Conservation (phyloP, 352 stramenopile genomes). For the Phytophthora brassicae region DNA sequence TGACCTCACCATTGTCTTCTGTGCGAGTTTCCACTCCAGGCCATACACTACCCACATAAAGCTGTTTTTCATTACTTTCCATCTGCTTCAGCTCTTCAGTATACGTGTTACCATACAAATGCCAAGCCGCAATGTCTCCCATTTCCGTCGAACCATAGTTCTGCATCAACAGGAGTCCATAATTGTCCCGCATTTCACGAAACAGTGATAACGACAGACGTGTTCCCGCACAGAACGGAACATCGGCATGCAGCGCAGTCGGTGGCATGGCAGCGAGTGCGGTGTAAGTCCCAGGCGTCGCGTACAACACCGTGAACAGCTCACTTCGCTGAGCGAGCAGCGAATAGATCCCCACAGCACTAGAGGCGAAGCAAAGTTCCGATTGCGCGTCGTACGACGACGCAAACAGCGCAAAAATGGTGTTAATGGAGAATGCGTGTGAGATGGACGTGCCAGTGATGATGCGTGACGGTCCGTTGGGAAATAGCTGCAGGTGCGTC, state of each 20-base stretch:
- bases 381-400: slow-evolving; percentile 61
- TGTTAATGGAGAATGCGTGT: slow-evolving; percentile 87
- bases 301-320: slow-evolving; percentile 66
- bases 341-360: slow-evolving; percentile 48
- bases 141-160: slow-evolving; percentile 89
- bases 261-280: slow-evolving; percentile 54
- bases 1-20: slow-evolving; percentile 56
- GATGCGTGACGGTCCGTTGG: slow-evolving; percentile 54
- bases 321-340: slow-evolving; percentile 45
- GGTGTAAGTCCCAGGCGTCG: slow-evolving; percentile 80
- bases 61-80: slow-evolving; percentile 34
- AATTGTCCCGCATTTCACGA: slow-evolving; percentile 48
- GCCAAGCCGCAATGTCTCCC: slow-evolving; percentile 76
- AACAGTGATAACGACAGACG: slow-evolving; percentile 61
- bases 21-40: slow-evolving; percentile 58
- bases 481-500: slow-evolving; percentile 80
- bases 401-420: slow-evolving; percentile 76
- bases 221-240: slow-evolving; percentile 75
- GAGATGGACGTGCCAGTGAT: slow-evolving; percentile 81
- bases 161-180: slow-evolving; percentile 73
- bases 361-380: slow-evolving; percentile 72
- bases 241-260: slow-evolving; percentile 56
- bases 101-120: slow-evolving; percentile 48
- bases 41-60: slow-evolving; percentile 75
- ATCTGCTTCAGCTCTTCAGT: slow-evolving; percentile 44